Evolutionary conservation across 1,284 basidiomycete species (phyloP).

Genomic region (Thelephora terrestris): DNA sequence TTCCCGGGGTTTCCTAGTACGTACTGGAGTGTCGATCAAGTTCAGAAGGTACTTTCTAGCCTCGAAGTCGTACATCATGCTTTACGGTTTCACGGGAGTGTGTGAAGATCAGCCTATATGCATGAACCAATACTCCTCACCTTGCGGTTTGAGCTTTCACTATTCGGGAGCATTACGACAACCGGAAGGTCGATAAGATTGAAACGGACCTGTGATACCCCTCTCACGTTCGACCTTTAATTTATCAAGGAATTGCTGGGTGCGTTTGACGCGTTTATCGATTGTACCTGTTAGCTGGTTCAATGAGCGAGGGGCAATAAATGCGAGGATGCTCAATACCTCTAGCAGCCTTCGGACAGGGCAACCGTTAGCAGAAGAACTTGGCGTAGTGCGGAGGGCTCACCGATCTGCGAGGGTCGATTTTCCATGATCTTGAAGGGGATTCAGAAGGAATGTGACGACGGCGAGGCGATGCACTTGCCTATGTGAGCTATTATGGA

Average conservation of each 20-base stretch:
- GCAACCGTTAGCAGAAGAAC: background rate
- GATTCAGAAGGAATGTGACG: background rate
- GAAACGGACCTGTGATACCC: conserved; percentile 73
- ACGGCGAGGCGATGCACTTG: conserved; percentile 18
- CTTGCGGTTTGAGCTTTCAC: conserved; percentile 92
- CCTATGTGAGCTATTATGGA: conserved; percentile 93
- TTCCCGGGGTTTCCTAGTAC: conserved; percentile 15
- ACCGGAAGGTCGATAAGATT: background rate
- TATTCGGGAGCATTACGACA: conserved; percentile 13
- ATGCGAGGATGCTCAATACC: conserved; percentile 29
- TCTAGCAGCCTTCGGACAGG: conserved; percentile 46
- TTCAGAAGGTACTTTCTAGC: conserved; percentile 74
- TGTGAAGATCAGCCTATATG: background rate
- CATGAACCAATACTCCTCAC: conserved; percentile 23
- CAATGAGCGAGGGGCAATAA: background rate
- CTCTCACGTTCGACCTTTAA: conserved; percentile 94
- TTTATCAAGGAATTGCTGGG: conserved; percentile 90
- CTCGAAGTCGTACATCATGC: conserved; percentile 64
- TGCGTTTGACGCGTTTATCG: conserved; percentile 52
- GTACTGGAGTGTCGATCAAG: conserved; percentile 90
- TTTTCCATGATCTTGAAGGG: conserved; percentile 73
- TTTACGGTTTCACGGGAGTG: conserved; percentile 21
- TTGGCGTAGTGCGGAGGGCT: conserved; percentile 15
- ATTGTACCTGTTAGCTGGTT: conserved; percentile 82
- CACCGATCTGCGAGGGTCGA: conserved; percentile 84